phyloP scores from a whole-genome alignment of 108 stramenopile genomes.

The Schizochytrium sp. region DNA sequence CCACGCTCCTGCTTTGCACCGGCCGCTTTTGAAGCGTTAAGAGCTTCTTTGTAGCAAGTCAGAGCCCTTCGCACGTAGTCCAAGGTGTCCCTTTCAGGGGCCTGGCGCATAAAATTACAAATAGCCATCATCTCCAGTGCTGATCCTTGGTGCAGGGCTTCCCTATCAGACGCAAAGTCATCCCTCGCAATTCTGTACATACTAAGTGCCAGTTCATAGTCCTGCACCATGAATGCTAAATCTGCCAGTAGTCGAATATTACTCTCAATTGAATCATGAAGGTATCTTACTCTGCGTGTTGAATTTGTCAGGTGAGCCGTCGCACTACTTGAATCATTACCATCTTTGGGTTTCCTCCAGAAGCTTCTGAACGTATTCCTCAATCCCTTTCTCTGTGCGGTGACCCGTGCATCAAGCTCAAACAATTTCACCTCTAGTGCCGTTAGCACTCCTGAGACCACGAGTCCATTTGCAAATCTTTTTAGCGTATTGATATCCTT shows the following conservation, averaged over 20 bases:
- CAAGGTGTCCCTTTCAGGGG: not conserved
- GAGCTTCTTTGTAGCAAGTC: constrained; percentile 4
- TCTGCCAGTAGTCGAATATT: constrained; percentile 51
- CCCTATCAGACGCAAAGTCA: constrained; percentile 7
- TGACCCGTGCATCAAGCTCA: not conserved
- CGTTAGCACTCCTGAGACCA: not conserved
- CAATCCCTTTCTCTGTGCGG: constrained; percentile 33
- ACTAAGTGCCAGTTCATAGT: constrained; percentile 30
- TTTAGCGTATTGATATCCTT: not conserved
- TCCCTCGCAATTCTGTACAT: constrained; percentile 53
- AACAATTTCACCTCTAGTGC: not conserved
- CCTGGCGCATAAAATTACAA: not conserved
- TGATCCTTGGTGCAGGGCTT: constrained; percentile 11
- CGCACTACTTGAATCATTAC: not conserved
- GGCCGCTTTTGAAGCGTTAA: not conserved
- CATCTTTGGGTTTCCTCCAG: constrained; percentile 29
- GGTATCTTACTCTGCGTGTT: not conserved
- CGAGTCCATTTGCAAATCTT: not conserved
- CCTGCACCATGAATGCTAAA: constrained; percentile 52
- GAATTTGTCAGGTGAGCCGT: not conserved
- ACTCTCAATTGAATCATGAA: constrained; percentile 15
- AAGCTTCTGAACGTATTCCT: constrained; percentile 25
- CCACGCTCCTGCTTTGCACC: not conserved
- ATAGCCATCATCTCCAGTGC: constrained; percentile 59
- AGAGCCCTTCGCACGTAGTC: constrained; percentile 9